These are phyloP conservation scores for Paecilomyces variotii DNA, from an alignment of 2,329 filamentous ascomycete genomes.

Conservation along the genomic window DNA sequence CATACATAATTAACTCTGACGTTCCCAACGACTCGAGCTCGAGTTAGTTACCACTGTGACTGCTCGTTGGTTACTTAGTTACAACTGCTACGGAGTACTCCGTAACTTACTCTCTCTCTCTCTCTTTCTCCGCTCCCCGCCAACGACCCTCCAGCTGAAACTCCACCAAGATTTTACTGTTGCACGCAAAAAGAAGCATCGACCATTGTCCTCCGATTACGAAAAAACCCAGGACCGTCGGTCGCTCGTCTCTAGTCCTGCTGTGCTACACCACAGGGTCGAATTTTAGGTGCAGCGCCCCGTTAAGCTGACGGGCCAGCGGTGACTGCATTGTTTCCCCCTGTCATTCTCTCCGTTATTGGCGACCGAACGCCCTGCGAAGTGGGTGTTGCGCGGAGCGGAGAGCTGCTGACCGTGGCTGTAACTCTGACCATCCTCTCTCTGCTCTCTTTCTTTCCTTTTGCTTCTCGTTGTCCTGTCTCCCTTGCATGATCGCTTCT, in stretches of 20 bases:
- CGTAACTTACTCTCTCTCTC: background rate
- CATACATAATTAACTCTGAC: too few relatives aligned
- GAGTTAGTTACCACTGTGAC: too few relatives aligned
- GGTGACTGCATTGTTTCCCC: background rate
- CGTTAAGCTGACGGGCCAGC: background rate
- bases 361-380: slow-evolving; percentile 3
- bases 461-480: background rate
- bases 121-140: background rate
- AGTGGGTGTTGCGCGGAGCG: background rate
- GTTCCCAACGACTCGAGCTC: too few relatives aligned
- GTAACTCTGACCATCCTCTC: background rate
- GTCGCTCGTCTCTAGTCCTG: background rate
- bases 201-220: background rate
- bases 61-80: too few relatives aligned
- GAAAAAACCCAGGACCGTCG: background rate
- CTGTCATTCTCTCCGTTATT: background rate
- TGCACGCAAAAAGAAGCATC: background rate
- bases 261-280: background rate
- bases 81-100: background rate
- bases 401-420: background rate
- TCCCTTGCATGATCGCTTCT: slow-evolving; percentile 2
- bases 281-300: background rate
- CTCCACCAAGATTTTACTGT: slow-evolving; percentile 1
- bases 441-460: too few relatives aligned
- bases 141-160: slow-evolving; percentile 2